Evolutionary conservation across 1,139 yeast species (phyloP).

Genomic region (Pichia terricola): DNA sequence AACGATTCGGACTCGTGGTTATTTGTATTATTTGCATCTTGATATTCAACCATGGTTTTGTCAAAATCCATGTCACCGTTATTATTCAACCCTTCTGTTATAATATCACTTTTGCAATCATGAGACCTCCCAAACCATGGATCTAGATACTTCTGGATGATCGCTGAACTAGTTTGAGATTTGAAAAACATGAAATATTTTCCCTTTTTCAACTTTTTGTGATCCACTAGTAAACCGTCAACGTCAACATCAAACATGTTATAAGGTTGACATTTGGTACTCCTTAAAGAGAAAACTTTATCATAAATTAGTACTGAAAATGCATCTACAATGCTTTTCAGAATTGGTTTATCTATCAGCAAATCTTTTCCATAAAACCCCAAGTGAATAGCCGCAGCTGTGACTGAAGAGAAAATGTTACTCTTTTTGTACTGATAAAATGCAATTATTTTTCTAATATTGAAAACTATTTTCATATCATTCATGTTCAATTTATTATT

Average conservation of each 20-base stretch:
- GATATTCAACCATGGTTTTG: slow-evolving; percentile 1
- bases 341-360: not conserved
- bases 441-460: slow-evolving; percentile 14
- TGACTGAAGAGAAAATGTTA: slow-evolving; percentile 1
- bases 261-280: slow-evolving; percentile 8
- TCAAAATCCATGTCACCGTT: not conserved
- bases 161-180: not conserved
- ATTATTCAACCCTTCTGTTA: too few relatives aligned
- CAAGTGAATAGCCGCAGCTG: not conserved
- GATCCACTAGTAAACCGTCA: slow-evolving; percentile 12
- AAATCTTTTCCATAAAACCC: slow-evolving; percentile 1
- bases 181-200: slow-evolving; percentile 11
- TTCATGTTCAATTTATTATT: not conserved
- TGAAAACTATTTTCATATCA: slow-evolving; percentile 12
- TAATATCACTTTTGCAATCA: too few relatives aligned
- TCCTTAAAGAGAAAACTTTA: slow-evolving; percentile 10
- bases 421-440: slow-evolving; percentile 5
- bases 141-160: slow-evolving; percentile 7
- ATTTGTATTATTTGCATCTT: not conserved
- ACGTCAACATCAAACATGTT: slow-evolving; percentile 9
- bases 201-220: slow-evolving; percentile 11
- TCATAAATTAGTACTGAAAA: slow-evolving; percentile 14
- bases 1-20: not conserved
- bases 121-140: slow-evolving; percentile 4
- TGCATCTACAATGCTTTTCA: slow-evolving; percentile 9